phyloP scores from a whole-genome alignment of 2,329 filamentous ascomycete genomes.

The Fusarium sororula region DNA sequence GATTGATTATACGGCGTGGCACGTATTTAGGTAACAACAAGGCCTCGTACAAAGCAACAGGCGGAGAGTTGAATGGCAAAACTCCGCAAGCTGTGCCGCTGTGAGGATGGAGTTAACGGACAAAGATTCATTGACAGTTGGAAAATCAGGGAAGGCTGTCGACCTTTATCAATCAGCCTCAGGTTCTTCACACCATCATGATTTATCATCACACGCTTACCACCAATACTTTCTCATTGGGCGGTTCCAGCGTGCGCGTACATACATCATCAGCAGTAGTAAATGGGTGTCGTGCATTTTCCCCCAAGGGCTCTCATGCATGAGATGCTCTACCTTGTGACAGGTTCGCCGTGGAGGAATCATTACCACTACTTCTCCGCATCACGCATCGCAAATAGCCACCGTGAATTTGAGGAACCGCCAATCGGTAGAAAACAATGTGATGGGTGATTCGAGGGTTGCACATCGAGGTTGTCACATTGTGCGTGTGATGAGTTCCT shows the following conservation, averaged over 20 bases:
- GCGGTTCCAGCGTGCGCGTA: conserved; percentile 18
- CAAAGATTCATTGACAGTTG: background rate
- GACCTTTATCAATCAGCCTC: conserved; percentile 34
- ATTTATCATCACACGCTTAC: conserved; percentile 27
- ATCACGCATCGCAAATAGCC: conserved; percentile 22
- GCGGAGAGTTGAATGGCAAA: conserved; percentile 12
- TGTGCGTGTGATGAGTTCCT: conserved; percentile 25
- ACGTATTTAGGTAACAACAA: conserved; percentile 16
- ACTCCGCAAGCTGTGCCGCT: conserved; percentile 25
- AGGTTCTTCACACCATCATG: conserved; percentile 36
- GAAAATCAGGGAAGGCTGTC: conserved; percentile 19
- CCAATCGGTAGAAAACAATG: conserved; percentile 21
- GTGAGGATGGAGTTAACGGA: conserved; percentile 13
- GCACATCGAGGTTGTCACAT: background rate
- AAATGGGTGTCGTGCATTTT: conserved; percentile 36
- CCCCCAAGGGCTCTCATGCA: conserved; percentile 32
- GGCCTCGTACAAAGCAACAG: conserved; percentile 1
- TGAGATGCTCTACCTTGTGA: conserved; percentile 36
- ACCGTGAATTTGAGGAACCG: conserved; percentile 23
- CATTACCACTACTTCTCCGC: conserved; percentile 26
- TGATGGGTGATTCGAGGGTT: conserved; percentile 5
- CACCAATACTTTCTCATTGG: conserved; percentile 15
- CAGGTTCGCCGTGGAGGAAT: conserved; percentile 20
- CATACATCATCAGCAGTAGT: conserved; percentile 34
- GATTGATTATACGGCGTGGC: conserved; percentile 23